Evolutionary conservation across 2,329 filamentous ascomycete species (phyloP).

Genomic region (Sporothrix schenckii): DNA sequence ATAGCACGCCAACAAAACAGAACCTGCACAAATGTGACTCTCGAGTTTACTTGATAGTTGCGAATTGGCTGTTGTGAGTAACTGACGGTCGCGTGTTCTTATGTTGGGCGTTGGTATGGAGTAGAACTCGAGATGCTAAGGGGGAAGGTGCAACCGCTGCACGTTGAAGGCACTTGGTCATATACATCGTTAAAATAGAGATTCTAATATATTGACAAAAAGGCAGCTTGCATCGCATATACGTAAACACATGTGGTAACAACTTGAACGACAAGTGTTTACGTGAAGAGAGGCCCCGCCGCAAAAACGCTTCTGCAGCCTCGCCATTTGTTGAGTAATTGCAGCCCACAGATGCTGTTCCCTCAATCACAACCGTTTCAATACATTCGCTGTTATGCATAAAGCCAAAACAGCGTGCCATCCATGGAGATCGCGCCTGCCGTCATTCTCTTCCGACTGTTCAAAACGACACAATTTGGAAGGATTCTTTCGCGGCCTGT

Average conservation of each 20-base stretch:
- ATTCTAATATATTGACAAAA: not conserved
- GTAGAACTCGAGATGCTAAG: not conserved
- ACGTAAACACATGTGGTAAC: no score
- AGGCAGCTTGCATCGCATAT: not conserved
- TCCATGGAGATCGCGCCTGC: conserved; percentile 6
- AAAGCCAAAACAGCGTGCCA: not conserved
- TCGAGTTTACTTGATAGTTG: not conserved
- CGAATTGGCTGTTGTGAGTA: no score
- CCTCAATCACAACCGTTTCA: no score
- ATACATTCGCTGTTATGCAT: no score
- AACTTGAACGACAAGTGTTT: no score
- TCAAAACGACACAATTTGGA: not conserved
- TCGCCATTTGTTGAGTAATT: no score
- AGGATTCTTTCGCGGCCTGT: not conserved
- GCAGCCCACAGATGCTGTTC: no score
- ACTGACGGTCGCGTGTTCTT: not conserved
- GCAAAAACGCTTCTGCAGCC: no score
- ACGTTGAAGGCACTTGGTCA: not conserved
- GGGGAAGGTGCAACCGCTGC: not conserved
- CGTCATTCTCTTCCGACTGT: not conserved
- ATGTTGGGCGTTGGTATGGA: not conserved
- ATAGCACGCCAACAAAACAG: not conserved
- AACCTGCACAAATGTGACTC: not conserved
- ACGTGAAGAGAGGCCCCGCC: no score
- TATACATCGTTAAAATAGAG: not conserved